A percentile compares a stretch with the other conserved stretches of the same genome.
phyloP scores from a whole-genome alignment of 1,139 yeast species.

The Diutina scorzettiae region DNA sequence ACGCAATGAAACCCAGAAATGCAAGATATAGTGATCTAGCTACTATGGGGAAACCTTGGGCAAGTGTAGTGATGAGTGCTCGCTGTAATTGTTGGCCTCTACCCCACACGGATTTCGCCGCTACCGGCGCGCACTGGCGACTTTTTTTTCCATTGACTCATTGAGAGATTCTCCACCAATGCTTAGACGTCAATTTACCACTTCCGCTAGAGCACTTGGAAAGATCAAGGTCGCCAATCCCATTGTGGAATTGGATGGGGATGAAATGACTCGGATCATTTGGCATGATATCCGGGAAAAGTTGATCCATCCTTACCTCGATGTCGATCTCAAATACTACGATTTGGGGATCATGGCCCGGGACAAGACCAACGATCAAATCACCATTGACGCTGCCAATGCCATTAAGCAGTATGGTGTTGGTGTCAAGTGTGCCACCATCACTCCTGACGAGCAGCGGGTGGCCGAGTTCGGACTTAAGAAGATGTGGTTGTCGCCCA shows the following conservation, averaged over 20 bases:
- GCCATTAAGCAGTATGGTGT: conserved; percentile 70
- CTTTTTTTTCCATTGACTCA: too few relatives aligned
- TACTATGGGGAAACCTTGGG: too few relatives aligned
- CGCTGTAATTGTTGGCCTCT: too few relatives aligned
- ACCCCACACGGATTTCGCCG: too few relatives aligned
- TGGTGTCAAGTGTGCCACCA: conserved; percentile 78
- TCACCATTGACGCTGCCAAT: conserved; percentile 64
- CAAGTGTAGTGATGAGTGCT: too few relatives aligned
- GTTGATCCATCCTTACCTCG: conserved; percentile 58
- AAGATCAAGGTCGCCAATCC: conserved; percentile 63
- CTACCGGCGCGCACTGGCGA: neutral
- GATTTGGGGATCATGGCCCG: conserved; percentile 63
- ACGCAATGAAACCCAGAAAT: too few relatives aligned
- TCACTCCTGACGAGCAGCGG: conserved; percentile 76
- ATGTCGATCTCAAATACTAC: conserved; percentile 63
- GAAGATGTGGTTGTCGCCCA: conserved; percentile 81
- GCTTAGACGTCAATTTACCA: conserved; percentile 2
- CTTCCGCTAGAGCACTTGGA: neutral
- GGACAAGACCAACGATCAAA: conserved; percentile 61
- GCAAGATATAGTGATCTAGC: too few relatives aligned
- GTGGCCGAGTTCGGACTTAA: conserved; percentile 63
- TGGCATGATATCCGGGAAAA: conserved; percentile 67
- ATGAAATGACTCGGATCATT: conserved; percentile 78
- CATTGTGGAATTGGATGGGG: conserved; percentile 75
- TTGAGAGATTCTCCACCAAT: neutral